These are phyloP conservation scores for Barnettozyma wickerhamii DNA, from an alignment of 805 yeast genomes.

Conservation along the genomic window DNA sequence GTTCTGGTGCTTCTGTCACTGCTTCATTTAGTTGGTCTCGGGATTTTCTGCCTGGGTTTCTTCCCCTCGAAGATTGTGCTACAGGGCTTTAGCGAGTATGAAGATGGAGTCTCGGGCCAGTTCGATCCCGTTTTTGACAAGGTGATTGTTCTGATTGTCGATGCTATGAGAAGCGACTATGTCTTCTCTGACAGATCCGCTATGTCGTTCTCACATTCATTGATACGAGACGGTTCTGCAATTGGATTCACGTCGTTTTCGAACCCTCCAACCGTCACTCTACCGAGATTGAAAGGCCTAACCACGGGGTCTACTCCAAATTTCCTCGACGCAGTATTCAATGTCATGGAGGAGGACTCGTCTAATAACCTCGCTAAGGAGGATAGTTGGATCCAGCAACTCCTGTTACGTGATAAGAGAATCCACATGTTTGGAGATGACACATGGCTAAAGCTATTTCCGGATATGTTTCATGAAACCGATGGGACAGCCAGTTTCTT, in stretches of 20 bases:
- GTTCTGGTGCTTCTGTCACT: slow-evolving; percentile 3
- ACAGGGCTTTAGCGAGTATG: slow-evolving; percentile 47
- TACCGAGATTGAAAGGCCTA: slow-evolving; percentile 89
- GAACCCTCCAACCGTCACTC: slow-evolving; percentile 94
- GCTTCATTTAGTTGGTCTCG: slow-evolving; percentile 48
- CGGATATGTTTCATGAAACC: slow-evolving; percentile 53
- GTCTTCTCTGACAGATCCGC: slow-evolving; percentile 60
- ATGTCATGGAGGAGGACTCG: slow-evolving; percentile 87
- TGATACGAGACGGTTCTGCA: slow-evolving; percentile 65
- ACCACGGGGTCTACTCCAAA: slow-evolving; percentile 95
- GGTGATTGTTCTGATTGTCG: slow-evolving; percentile 80
- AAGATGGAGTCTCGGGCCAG: slow-evolving; percentile 17
- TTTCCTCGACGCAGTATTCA: slow-evolving; percentile 89
- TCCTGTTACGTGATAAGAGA: slow-evolving; percentile 31
- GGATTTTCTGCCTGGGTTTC: slow-evolving; percentile 74
- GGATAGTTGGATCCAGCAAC: slow-evolving; percentile 85
- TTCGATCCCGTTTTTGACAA: slow-evolving; percentile 54
- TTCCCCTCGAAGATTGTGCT: slow-evolving; percentile 85
- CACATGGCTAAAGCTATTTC: slow-evolving; percentile 93
- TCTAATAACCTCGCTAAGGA: slow-evolving; percentile 61
- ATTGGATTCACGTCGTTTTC: slow-evolving; percentile 89
- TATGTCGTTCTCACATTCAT: slow-evolving; percentile 61
- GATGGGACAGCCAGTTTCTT: slow-evolving; percentile 95
- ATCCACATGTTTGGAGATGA: slow-evolving; percentile 95
- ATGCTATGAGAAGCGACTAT: slow-evolving; percentile 90